These are phyloP conservation scores for Cutaneotrichosporon sp. DNA, from an alignment of 1,284 basidiomycete genomes.

Conservation along the genomic window DNA sequence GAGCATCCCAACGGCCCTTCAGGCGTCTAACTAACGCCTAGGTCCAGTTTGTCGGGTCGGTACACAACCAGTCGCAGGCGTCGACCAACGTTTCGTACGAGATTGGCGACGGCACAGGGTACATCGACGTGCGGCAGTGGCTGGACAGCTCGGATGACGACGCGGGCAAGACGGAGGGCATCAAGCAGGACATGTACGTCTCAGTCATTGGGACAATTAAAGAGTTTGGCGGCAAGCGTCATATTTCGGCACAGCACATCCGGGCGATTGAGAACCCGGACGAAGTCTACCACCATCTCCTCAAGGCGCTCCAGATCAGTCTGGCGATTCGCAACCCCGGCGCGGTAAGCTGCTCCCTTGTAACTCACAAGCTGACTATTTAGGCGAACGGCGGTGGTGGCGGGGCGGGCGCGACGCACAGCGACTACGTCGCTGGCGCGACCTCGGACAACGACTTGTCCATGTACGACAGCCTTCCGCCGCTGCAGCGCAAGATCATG, in stretches of 20 bases:
- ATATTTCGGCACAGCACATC: slow-evolving; percentile 71
- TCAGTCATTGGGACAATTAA: slow-evolving; percentile 89
- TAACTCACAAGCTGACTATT: no score
- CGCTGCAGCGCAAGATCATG: slow-evolving; percentile 62
- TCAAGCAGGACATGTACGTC: slow-evolving; percentile 64
- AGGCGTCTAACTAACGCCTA: slow-evolving; percentile 30
- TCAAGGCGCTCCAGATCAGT: slow-evolving; percentile 56
- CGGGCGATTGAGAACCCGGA: slow-evolving; percentile 64
- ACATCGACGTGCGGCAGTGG: slow-evolving; percentile 86
- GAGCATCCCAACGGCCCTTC: background rate
- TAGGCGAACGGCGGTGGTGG: background rate
- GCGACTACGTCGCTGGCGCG: slow-evolving; percentile 36
- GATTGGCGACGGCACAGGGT: slow-evolving; percentile 85
- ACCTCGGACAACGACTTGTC: slow-evolving; percentile 9
- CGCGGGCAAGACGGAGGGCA: slow-evolving; percentile 51
- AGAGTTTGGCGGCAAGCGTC: slow-evolving; percentile 73
- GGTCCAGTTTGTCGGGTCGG: slow-evolving; percentile 69
- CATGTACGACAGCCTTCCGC: slow-evolving; percentile 55
- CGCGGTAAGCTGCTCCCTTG: background rate
- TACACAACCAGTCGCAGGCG: slow-evolving; percentile 63
- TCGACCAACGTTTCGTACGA: slow-evolving; percentile 76
- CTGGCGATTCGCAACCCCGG: slow-evolving; percentile 49
- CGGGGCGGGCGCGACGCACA: slow-evolving; percentile 8
- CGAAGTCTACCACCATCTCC: slow-evolving; percentile 75
- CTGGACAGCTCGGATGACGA: slow-evolving; percentile 62